Percentiles rank a stretch among this genome's conserved stretches.
phyloP scores from a whole-genome alignment of 1,139 yeast species.

The Suzukiozyma palmioleophila region DNA sequence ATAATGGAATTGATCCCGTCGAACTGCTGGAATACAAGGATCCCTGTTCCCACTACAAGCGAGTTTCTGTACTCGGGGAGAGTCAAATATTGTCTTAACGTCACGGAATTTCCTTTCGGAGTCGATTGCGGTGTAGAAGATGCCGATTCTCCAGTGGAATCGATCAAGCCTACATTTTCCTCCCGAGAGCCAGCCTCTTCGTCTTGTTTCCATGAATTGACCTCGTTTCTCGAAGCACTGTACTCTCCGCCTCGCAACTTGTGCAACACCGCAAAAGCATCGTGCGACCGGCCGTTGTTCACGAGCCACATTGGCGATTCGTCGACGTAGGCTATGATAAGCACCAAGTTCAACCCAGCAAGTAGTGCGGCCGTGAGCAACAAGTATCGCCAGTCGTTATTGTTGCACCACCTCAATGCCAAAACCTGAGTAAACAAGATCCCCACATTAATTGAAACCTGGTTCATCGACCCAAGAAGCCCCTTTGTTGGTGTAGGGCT shows the following conservation, averaged over 20 bases:
- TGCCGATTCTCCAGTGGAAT: slow-evolving; percentile 15
- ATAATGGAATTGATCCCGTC: slow-evolving; percentile 90
- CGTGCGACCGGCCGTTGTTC: slow-evolving; percentile 25
- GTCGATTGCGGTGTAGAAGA: not conserved
- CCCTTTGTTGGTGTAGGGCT: slow-evolving; percentile 70
- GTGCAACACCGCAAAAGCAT: slow-evolving; percentile 35
- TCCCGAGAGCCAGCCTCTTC: slow-evolving; percentile 7
- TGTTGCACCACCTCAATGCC: slow-evolving; percentile 65
- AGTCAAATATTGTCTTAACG: slow-evolving; percentile 43
- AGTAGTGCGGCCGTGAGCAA: slow-evolving; percentile 55
- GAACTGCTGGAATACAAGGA: slow-evolving; percentile 84
- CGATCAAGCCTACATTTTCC: slow-evolving; percentile 8
- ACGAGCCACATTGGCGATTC: slow-evolving; percentile 87
- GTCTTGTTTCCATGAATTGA: slow-evolving; percentile 28
- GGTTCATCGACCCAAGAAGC: slow-evolving; percentile 81
- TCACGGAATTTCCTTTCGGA: slow-evolving; percentile 13
- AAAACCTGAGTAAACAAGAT: slow-evolving; percentile 72
- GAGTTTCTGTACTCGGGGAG: slow-evolving; percentile 53
- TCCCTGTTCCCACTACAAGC: slow-evolving; percentile 61
- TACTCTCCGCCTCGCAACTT: slow-evolving; percentile 41
- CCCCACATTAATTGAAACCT: slow-evolving; percentile 79
- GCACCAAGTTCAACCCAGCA: slow-evolving; percentile 45
- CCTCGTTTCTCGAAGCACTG: slow-evolving; percentile 32
- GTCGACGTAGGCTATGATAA: slow-evolving; percentile 42
- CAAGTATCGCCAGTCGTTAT: slow-evolving; percentile 67